These are phyloP conservation scores for Nigrograna mackinnonii DNA, from an alignment of 2,329 filamentous ascomycete species.

Conservation along the genomic window DNA sequence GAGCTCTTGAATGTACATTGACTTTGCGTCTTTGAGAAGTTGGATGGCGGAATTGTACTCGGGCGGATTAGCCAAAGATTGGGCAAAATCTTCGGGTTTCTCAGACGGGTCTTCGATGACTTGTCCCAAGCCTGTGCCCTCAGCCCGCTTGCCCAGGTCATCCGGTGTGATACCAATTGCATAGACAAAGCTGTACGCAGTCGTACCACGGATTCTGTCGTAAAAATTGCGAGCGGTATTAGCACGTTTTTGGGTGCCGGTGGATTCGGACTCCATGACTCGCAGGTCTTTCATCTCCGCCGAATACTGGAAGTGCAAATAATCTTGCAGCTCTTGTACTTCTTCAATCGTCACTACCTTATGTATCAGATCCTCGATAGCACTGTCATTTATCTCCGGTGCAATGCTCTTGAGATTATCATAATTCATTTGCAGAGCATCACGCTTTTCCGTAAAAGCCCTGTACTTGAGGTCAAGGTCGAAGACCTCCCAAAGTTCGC, in stretches of 20 bases:
- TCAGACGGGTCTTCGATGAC: slow-evolving; percentile 78
- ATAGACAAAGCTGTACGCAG: slow-evolving; percentile 79
- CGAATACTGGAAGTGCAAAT: slow-evolving; percentile 92
- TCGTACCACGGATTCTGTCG: slow-evolving; percentile 81
- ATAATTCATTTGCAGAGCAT: slow-evolving; percentile 78
- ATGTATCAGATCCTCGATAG: slow-evolving; percentile 81
- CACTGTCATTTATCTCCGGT: slow-evolving; percentile 67
- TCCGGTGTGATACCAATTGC: slow-evolving; percentile 91
- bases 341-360: slow-evolving; percentile 88
- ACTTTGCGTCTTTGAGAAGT: slow-evolving; percentile 77
- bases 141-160: slow-evolving; percentile 82
- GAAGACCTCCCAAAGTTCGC: slow-evolving; percentile 92
- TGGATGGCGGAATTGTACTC: slow-evolving; percentile 76
- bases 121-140: slow-evolving; percentile 76
- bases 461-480: slow-evolving; percentile 95
- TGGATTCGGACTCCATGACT: slow-evolving; percentile 62
- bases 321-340: slow-evolving; percentile 94
- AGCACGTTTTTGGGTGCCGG: slow-evolving; percentile 75
- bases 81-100: slow-evolving; percentile 84
- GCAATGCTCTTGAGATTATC: slow-evolving; percentile 67
- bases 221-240: slow-evolving; percentile 80
- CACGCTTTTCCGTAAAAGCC: slow-evolving; percentile 88
- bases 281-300: slow-evolving; percentile 80
- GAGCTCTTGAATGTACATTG: slow-evolving; percentile 90
- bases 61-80: slow-evolving; percentile 71